Evolutionary conservation across 257 asterid genomes (phyloP), one percentile per base, ranked within the genome.

Genomic region (Buddleja alternifolia): DNA sequence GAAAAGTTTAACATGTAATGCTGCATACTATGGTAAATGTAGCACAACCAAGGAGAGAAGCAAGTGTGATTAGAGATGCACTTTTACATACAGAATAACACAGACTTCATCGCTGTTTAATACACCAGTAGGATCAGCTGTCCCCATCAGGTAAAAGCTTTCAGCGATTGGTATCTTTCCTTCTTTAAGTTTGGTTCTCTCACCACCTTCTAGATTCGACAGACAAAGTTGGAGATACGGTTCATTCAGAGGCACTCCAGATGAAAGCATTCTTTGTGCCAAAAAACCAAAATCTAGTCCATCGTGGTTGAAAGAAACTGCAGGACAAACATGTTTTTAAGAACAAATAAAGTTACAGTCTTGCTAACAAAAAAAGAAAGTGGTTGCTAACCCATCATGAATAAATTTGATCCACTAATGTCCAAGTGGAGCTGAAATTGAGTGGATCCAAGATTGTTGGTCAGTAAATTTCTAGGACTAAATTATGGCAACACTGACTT

Each of bases 61-160:
- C 34, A 44, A 25, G 40, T 34, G 20, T 10, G 41, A 68, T 46
- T 19, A 72, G 41, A 41, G 24, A 73, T 66, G 50, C 48, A 66
- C 17, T 71, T 39, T n/a, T 12, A 84, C 98, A 6, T 87, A 90
- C 98, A 84, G 85, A 78, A 92, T 86, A 52, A 92, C 87, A 60
- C 91, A 92, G 53, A 92, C 97, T 92, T 92, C 80, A 73, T 88
- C 72, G 32, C 62, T 63, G 4, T 84, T 74, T 71, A 92, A 73
- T 37, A 79, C 52, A 46, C 87, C 88, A 2, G 95, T 88, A 10
- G 98, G 98, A 75, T 92, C 98, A 62, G 87, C 85, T 7, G 97
- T 92, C 45, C 98, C 98, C 85, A 92, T 92, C 73, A 92, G 72
- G 77, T 92, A 92, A 79, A 78, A 85, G 84, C 90, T 86, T 67